These are phyloP conservation scores for Conringia planisiliqua DNA, from an alignment of 345 rosid species.

Conservation along the genomic window DNA sequence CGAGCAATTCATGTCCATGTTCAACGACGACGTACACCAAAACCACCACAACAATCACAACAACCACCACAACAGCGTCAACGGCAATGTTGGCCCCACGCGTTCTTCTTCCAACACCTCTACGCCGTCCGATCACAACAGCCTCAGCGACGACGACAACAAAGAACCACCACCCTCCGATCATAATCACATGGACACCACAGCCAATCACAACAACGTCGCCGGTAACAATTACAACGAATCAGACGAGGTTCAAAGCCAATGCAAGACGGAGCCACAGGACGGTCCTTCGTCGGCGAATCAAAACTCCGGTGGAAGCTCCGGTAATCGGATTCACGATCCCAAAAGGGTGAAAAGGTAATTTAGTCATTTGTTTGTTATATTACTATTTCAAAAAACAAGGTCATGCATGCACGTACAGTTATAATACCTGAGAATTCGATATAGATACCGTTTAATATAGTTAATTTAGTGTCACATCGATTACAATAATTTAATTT, in stretches of 20 bases:
- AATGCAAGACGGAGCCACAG: conserved; percentile 38
- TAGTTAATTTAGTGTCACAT: conserved; percentile 63
- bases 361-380: neutral
- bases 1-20: conserved; percentile 85
- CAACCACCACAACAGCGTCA: conserved; percentile 8
- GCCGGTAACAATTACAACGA: conserved; percentile 14
- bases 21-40: conserved; percentile 55
- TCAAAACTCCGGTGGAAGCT: conserved; percentile 28
- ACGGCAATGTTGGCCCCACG: conserved; percentile 42
- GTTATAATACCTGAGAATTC: conserved; percentile 63
- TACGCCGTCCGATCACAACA: conserved; percentile 79
- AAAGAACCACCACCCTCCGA: conserved; percentile 39
- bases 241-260: conserved; percentile 63
- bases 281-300: conserved; percentile 29
- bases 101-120: conserved; percentile 68
- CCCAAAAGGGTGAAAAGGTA: conserved; percentile 95
- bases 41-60: neutral
- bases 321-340: conserved; percentile 50
- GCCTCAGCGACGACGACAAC: conserved; percentile 49
- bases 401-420: conserved; percentile 54
- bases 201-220: conserved; percentile 18
- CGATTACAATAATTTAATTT: conserved; percentile 44
- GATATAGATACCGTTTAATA: conserved; percentile 17
- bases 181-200: conserved; percentile 32
- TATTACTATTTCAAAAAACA: conserved; percentile 49